Evolutionary conservation across 768 basidiomycete genomes (phyloP).

Genomic region (Tylopilus intermedius): DNA sequence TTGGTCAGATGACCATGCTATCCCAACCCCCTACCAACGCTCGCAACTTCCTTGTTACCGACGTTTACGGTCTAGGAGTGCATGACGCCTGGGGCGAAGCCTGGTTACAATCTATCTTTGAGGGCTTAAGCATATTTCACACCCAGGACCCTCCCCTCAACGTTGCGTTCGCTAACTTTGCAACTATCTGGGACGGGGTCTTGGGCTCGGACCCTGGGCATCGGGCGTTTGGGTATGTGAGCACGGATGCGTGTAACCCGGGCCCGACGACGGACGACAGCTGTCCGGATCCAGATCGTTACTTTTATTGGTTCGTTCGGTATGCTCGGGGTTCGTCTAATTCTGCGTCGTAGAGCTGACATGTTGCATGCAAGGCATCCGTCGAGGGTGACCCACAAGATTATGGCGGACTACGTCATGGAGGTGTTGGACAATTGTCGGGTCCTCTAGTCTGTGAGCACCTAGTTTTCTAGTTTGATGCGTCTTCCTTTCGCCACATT

Average conservation of each 20-base stretch:
- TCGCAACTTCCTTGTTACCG: constrained; percentile 44
- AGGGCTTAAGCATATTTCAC: constrained; percentile 37
- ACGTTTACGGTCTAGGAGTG: constrained; percentile 46
- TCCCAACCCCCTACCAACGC: constrained; percentile 47
- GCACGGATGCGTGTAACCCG: constrained; percentile 33
- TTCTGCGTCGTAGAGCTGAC: neutral
- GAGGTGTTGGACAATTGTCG: constrained; percentile 36
- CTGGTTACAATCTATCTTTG: constrained; percentile 43
- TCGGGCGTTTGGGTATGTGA: constrained; percentile 46
- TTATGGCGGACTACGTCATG: constrained; percentile 50
- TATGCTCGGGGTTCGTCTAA: constrained; percentile 20
- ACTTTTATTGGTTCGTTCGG: constrained; percentile 52
- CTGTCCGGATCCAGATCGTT: constrained; percentile 43
- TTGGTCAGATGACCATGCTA: constrained; percentile 43
- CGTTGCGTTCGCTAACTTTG: constrained; percentile 45
- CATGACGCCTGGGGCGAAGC: constrained; percentile 40
- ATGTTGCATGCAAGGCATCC: constrained; percentile 37
- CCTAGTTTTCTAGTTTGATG: neutral
- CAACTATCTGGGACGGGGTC: constrained; percentile 47
- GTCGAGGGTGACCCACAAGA: constrained; percentile 43
- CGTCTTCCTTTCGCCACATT: neutral
- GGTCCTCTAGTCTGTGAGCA: constrained; percentile 2
- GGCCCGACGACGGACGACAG: constrained; percentile 30
- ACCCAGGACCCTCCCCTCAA: constrained; percentile 28
- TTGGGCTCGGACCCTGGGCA: constrained; percentile 41